phyloP scores from a whole-genome alignment of 139 green algal species.

The Desmodesmus armatus region DNA sequence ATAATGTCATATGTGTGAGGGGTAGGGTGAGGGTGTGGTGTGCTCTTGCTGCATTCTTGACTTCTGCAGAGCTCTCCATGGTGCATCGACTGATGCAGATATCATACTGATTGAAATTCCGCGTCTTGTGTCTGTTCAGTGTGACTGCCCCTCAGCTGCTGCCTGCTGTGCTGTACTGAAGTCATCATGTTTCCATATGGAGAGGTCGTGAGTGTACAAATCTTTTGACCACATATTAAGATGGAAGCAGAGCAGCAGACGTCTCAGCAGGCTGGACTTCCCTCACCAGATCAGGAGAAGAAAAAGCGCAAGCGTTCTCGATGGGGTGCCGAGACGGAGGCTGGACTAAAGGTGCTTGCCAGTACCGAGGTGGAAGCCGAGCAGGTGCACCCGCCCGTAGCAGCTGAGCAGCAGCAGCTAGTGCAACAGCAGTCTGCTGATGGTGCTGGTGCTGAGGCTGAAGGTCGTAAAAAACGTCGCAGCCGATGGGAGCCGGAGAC shows the following conservation, averaged over 20 bases:
- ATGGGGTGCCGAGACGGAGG: constrained; percentile 33
- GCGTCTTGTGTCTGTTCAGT: no score
- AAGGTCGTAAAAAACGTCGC: background rate
- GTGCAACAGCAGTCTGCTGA: background rate
- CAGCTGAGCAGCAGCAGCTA: constrained; percentile 24
- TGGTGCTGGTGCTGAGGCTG: background rate
- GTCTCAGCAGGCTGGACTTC: no score
- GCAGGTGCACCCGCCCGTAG: background rate
- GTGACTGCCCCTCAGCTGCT: no score
- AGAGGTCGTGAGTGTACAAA: no score
- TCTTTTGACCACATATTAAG: no score
- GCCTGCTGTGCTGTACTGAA: no score
- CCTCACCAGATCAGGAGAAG: no score
- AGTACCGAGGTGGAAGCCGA: background rate
- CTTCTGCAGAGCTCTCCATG: no score
- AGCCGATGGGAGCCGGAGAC: constrained; percentile 40
- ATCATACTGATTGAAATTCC: no score
- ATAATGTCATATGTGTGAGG: background rate
- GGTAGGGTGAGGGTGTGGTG: background rate
- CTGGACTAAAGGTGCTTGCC: constrained; percentile 4
- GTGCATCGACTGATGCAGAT: no score
- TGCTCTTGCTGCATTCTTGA: background rate
- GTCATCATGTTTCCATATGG: no score
- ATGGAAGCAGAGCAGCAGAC: no score
- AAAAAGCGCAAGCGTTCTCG: constrained; percentile 32